Percentiles rank a stretch among this genome's conserved stretches.
These are phyloP conservation scores for Rhynchospora breviuscula DNA, from an alignment of 176 grass and related monocot genomes.

Conservation along the genomic window DNA sequence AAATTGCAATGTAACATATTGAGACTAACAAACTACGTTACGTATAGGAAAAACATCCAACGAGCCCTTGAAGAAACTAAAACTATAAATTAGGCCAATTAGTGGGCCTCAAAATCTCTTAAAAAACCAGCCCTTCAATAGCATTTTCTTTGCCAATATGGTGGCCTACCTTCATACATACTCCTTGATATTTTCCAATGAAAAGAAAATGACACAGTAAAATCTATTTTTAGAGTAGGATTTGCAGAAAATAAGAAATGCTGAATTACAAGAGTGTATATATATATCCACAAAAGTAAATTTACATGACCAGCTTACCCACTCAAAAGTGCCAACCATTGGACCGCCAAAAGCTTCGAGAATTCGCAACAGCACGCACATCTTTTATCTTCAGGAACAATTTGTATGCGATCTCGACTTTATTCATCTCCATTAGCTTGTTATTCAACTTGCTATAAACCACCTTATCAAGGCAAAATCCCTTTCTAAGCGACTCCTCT, in stretches of 20 bases:
- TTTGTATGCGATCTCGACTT: conserved; percentile 69
- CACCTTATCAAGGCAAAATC: conserved; percentile 55
- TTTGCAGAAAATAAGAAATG: neutral
- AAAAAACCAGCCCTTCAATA: too few relatives aligned
- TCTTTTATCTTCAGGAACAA: conserved; percentile 63
- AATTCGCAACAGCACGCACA: conserved; percentile 40
- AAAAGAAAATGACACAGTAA: neutral
- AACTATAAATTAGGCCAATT: neutral
- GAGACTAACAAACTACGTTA: neutral
- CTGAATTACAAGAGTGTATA: neutral
- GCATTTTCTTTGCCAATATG: too few relatives aligned
- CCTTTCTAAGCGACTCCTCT: conserved; percentile 67
- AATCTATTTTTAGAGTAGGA: neutral
- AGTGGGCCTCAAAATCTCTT: neutral
- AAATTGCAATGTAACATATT: neutral
- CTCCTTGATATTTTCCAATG: neutral
- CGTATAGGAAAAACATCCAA: neutral
- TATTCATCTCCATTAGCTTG: conserved; percentile 77
- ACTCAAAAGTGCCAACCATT: conserved; percentile 82
- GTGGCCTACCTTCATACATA: neutral
- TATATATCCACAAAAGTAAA: neutral
- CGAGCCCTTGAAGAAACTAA: too few relatives aligned
- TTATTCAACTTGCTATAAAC: conserved; percentile 77
- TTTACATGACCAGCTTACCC: neutral
- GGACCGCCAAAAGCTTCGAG: conserved; percentile 60